Percentiles rank a stretch among this genome's conserved stretches.
These are phyloP conservation scores for Acmispon strigosus DNA, from an alignment of 306 rosid species.

Conservation along the genomic window DNA sequence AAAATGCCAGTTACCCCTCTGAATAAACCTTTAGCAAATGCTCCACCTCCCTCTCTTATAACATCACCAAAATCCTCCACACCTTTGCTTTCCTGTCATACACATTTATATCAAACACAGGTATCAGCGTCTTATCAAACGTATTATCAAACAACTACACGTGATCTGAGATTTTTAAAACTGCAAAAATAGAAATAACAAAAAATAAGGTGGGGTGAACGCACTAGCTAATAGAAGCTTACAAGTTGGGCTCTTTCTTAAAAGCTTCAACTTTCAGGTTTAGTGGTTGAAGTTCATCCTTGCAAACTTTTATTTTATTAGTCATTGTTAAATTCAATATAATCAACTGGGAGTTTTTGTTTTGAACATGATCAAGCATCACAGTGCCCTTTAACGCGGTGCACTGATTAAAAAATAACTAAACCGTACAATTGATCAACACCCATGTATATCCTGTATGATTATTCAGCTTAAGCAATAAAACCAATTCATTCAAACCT, in stretches of 20 bases:
- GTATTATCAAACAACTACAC: conserved; percentile 1
- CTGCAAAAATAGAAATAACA: conserved; percentile 3
- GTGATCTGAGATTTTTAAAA: neutral
- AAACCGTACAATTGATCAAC: neutral
- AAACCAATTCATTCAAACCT: too few species aligned
- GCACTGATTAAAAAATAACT: neutral
- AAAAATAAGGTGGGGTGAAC: neutral
- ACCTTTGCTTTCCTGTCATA: conserved; percentile 84
- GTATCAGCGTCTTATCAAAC: conserved; percentile 17
- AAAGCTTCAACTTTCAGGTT: neutral
- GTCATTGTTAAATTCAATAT: neutral
- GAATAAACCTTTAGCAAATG: conserved; percentile 92
- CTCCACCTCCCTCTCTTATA: conserved; percentile 97
- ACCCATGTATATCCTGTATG: neutral
- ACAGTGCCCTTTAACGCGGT: neutral
- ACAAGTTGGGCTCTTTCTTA: neutral
- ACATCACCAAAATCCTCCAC: conserved; percentile 93
- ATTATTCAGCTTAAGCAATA: too few species aligned
- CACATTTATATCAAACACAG: neutral
- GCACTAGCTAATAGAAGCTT: neutral
- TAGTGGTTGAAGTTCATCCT: neutral
- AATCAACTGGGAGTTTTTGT: neutral
- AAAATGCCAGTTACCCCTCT: conserved; percentile 98
- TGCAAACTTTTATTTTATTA: neutral
- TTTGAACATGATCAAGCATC: neutral